Percentiles rank a stretch among this genome's conserved stretches.
Conservation (phyloP, 768 basidiomycete genomes). For the Lentinula sp. region DNA sequence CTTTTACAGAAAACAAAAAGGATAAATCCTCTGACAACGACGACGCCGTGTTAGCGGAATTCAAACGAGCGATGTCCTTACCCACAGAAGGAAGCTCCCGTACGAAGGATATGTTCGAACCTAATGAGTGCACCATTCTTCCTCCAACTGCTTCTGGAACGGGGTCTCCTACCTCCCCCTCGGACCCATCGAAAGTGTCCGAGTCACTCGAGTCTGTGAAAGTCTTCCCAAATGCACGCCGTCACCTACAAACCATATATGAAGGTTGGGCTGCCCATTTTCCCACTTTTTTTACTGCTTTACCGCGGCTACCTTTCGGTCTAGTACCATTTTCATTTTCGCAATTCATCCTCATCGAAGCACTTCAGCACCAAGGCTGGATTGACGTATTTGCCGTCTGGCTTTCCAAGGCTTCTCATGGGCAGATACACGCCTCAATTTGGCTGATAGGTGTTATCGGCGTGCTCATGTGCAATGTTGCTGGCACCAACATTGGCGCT, state of each 20-base stretch:
- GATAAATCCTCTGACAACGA: slow-evolving; percentile 3
- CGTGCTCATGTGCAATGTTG: slow-evolving; percentile 63
- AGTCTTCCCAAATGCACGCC: background rate
- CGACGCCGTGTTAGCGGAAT: slow-evolving; percentile 6
- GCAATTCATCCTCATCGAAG: slow-evolving; percentile 92
- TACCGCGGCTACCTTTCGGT: slow-evolving; percentile 71
- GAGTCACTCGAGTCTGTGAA: background rate
- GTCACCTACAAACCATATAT: slow-evolving; percentile 6
- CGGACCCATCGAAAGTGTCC: background rate
- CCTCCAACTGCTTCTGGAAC: background rate
- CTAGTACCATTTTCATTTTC: slow-evolving; percentile 90
- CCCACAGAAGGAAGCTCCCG: background rate
- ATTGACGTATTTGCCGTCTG: slow-evolving; percentile 73
- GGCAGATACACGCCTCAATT: slow-evolving; percentile 30
- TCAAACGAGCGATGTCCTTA: slow-evolving; percentile 8
- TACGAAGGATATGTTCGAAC: background rate
- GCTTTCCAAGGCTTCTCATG: slow-evolving; percentile 33
- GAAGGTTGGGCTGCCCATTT: slow-evolving; percentile 33
- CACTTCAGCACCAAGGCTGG: slow-evolving; percentile 79
- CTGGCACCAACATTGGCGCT: slow-evolving; percentile 78
- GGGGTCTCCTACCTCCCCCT: background rate
- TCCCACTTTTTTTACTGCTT: slow-evolving; percentile 64
- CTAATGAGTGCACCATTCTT: background rate
- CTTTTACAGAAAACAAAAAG: slow-evolving; percentile 13
- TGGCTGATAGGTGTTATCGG: slow-evolving; percentile 60